phyloP scores from a whole-genome alignment of 768 basidiomycete genomes.

The Psilocybe sp. region DNA sequence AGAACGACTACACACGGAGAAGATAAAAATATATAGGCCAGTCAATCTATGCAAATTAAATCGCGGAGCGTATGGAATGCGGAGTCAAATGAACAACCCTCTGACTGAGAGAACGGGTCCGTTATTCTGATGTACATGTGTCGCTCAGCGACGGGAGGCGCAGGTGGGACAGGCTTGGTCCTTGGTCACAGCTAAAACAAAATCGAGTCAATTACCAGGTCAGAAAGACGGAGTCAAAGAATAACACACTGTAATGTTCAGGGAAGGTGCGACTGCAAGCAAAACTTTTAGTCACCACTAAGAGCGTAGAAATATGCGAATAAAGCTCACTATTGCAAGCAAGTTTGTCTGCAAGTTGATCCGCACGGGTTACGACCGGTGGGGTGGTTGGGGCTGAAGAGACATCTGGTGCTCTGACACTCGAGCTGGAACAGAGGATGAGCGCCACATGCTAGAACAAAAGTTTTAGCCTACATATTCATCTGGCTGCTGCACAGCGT shows the following conservation, averaged over 20 bases:
- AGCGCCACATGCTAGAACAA: background rate
- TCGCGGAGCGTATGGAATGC: no score
- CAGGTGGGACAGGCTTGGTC: background rate
- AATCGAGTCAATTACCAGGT: no score
- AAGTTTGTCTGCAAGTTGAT: conserved; percentile 22
- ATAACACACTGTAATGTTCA: conserved; percentile 12
- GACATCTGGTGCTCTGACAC: conserved; percentile 46
- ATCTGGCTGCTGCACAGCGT: conserved; percentile 21
- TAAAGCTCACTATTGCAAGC: background rate
- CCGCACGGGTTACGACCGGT: conserved; percentile 40
- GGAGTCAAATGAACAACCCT: no score
- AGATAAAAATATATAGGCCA: no score
- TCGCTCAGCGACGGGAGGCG: background rate
- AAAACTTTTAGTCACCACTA: no score
- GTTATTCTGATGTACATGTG: no score
- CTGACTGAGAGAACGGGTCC: no score
- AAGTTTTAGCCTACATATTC: background rate
- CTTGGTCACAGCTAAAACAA: background rate
- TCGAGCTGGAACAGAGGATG: conserved; percentile 33
- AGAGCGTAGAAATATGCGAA: no score
- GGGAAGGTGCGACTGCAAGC: no score
- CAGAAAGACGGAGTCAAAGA: background rate
- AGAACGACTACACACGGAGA: no score
- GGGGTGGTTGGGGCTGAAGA: conserved; percentile 54
- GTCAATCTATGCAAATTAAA: no score